A percentile compares a stretch with the other conserved stretches of the same genome.
phyloP scores from a whole-genome alignment of 345 rosid species.

The Hibiscus mutabilis region DNA sequence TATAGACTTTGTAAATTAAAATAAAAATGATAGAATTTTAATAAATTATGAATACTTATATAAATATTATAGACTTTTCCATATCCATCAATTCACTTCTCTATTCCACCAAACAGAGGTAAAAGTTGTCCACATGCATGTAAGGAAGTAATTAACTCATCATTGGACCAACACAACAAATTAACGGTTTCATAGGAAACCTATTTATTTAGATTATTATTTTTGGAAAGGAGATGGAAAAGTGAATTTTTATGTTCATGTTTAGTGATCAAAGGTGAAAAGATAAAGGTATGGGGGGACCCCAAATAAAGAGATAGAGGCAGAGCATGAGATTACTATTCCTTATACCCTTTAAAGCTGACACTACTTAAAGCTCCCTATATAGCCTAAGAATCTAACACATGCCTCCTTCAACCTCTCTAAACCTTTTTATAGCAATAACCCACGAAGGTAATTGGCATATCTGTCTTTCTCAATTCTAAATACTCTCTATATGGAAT shows the following conservation, averaged over 20 bases:
- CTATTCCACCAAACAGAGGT: not conserved
- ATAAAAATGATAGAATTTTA: too few species aligned
- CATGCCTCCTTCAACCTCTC: not conserved
- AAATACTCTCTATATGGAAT: too few species aligned
- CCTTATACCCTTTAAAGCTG: slow-evolving; percentile 3
- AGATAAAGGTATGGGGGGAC: not conserved
- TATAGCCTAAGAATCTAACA: slow-evolving; percentile 13
- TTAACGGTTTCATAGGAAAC: too few species aligned
- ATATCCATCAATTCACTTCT: not conserved
- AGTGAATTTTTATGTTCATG: not conserved
- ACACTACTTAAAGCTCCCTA: not conserved
- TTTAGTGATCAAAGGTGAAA: not conserved
- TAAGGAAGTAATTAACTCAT: too few species aligned
- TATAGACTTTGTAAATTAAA: too few species aligned
- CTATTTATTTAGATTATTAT: too few species aligned
- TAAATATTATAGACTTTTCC: not conserved
- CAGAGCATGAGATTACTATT: slow-evolving; percentile 13
- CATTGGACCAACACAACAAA: too few species aligned
- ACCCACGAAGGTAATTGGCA: not conserved
- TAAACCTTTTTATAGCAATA: not conserved
- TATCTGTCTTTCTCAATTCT: not conserved
- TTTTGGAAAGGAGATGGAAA: too few species aligned
- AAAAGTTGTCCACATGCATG: not conserved
- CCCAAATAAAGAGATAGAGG: not conserved
- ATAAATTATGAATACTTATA: too few species aligned